Percentiles rank a stretch among this genome's conserved stretches.
These are phyloP conservation scores for Racocetra persica DNA, from an alignment of 371 early-diverging fungal genomes.

Conservation along the genomic window DNA sequence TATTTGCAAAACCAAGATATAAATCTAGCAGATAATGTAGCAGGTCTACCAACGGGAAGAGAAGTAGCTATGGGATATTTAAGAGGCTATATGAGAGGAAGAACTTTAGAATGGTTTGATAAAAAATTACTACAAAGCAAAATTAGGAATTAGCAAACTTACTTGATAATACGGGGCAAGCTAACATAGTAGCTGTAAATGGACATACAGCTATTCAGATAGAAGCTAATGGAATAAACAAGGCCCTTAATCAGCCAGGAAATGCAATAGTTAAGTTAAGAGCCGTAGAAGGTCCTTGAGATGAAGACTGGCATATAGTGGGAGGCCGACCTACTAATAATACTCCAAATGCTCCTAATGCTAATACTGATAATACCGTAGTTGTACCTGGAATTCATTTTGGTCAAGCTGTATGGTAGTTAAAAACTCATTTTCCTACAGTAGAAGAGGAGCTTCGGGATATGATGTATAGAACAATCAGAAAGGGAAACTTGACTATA, in stretches of 20 bases:
- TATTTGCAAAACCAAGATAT: too few species aligned
- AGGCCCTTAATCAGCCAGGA: background rate
- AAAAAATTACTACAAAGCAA: background rate
- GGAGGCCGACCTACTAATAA: conserved; percentile 1
- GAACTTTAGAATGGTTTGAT: background rate
- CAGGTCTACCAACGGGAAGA: too few species aligned
- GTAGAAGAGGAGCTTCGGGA: background rate
- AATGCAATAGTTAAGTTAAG: conserved; percentile 6
- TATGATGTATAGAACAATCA: background rate
- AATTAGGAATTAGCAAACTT: conserved; percentile 13
- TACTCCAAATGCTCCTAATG: too few species aligned
- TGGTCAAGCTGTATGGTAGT: too few species aligned
- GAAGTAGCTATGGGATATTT: background rate
- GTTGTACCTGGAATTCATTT: too few species aligned
- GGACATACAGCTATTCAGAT: background rate
- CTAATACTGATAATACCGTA: too few species aligned
- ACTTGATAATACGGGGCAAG: conserved; percentile 26
- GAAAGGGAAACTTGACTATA: background rate
- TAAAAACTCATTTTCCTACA: too few species aligned
- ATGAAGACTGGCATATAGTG: background rate
- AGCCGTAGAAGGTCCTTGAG: background rate
- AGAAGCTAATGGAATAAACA: background rate
- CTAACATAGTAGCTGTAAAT: background rate
- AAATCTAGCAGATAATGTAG: too few species aligned
- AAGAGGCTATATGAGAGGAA: conserved; percentile 11